Conservation (phyloP, 306 rosid genomes). For the Datisca glomerata region DNA sequence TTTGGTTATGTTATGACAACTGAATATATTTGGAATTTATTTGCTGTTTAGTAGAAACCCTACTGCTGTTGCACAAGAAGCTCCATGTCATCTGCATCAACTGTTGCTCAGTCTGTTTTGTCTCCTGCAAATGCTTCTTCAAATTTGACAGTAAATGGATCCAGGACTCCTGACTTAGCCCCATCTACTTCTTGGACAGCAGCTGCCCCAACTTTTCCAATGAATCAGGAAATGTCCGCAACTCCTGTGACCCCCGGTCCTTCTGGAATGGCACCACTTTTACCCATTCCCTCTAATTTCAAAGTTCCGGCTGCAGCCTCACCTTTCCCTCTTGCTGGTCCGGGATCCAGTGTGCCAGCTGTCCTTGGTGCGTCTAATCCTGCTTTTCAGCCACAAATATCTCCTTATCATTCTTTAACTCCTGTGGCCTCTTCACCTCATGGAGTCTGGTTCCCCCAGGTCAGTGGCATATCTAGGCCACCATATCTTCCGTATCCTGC, state of each 20-base stretch:
- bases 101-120: conserved; percentile 28
- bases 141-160: conserved; percentile 20
- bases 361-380: conserved; percentile 25
- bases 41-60: conserved; percentile 32
- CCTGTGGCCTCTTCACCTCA: conserved; percentile 52
- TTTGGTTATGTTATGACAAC: background rate
- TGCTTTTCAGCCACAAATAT: conserved; percentile 27
- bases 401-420: conserved; percentile 47
- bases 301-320: conserved; percentile 18
- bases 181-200: conserved; percentile 43
- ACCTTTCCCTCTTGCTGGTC: conserved; percentile 33
- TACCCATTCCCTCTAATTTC: conserved; percentile 25
- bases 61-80: conserved; percentile 29
- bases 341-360: conserved; percentile 43
- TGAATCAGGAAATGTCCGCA: conserved; percentile 34
- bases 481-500: conserved; percentile 55
- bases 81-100: conserved; percentile 28
- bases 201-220: conserved; percentile 28
- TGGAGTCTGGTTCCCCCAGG: conserved; percentile 70
- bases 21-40: conserved; percentile 1
- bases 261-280: conserved; percentile 47
- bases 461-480: conserved; percentile 53
- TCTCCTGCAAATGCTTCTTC: conserved; percentile 28
- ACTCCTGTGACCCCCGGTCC: conserved; percentile 55
- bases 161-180: conserved; percentile 36